Percentiles rank a stretch among this genome's conserved stretches.
phyloP scores from a whole-genome alignment of 495 filamentous ascomycete genomes.

The Annulohypoxylon nitens region DNA sequence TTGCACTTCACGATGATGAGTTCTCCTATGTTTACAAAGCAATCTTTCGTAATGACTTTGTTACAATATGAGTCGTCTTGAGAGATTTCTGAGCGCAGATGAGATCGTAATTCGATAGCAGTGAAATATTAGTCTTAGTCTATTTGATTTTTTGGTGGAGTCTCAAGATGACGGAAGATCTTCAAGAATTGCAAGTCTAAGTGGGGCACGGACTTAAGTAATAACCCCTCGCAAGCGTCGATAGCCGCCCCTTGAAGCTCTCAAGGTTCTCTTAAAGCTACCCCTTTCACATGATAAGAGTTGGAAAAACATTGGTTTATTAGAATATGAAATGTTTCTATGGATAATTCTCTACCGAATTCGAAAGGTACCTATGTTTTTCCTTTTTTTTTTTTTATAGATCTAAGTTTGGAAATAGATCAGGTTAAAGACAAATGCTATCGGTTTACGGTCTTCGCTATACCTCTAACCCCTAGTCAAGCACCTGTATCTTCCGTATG shows the following conservation, averaged over 20 bases:
- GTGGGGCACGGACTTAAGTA: background rate
- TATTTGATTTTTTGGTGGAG: constrained; percentile 19
- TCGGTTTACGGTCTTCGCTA: background rate
- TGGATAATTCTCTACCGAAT: background rate
- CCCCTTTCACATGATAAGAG: background rate
- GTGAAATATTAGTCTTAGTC: constrained; percentile 4
- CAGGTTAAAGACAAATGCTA: background rate
- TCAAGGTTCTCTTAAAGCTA: background rate
- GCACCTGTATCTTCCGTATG: background rate
- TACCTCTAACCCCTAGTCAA: background rate
- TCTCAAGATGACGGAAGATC: constrained; percentile 40
- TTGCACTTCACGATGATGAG: background rate
- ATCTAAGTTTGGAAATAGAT: background rate
- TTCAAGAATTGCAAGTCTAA: background rate
- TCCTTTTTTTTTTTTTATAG: background rate
- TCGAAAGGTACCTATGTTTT: no score
- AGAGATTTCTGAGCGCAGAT: background rate
- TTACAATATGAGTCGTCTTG: background rate
- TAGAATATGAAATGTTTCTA: background rate
- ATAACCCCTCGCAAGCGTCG: background rate
- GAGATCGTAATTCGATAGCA: no score
- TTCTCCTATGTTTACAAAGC: background rate
- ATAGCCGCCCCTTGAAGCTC: constrained; percentile 1
- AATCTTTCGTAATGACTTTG: background rate
- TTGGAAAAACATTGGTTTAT: background rate